These are phyloP conservation scores for Acanthamoeba castellanii DNA, from an alignment of 208 protist species.

Conservation along the genomic window DNA sequence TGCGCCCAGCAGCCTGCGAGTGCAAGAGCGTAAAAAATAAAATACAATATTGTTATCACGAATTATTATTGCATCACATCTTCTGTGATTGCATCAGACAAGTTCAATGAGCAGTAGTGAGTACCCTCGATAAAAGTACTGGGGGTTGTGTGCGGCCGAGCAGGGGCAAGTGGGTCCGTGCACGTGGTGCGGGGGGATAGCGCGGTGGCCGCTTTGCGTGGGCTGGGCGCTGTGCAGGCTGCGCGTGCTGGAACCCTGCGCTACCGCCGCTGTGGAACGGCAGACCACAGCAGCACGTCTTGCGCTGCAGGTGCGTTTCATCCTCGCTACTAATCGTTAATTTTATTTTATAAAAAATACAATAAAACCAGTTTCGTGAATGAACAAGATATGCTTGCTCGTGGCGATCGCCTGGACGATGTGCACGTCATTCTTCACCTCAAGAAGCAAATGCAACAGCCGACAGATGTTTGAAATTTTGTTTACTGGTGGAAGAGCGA, in stretches of 20 bases:
- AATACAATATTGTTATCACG: background rate
- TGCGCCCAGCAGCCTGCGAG: background rate
- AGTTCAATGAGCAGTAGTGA: background rate
- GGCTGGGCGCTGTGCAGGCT: background rate
- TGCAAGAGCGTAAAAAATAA: background rate
- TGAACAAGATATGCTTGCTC: no score
- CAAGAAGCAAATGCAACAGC: no score
- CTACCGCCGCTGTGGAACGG: no score
- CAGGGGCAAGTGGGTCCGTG: slow-evolving; percentile 36
- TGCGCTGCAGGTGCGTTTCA: no score
- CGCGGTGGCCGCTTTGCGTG: background rate
- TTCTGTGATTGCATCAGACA: background rate
- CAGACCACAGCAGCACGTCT: no score
- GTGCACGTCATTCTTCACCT: no score
- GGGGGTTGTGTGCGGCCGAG: slow-evolving; percentile 14
- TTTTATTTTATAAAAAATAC: no score
- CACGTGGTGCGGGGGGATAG: background rate
- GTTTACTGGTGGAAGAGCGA: background rate
- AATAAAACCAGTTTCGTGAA: no score
- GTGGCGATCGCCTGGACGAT: no score
- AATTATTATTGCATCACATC: background rate
- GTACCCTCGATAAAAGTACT: slow-evolving; percentile 61
- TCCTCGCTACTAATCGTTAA: no score
- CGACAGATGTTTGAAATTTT: background rate
- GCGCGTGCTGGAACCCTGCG: background rate